phyloP scores from a whole-genome alignment of 495 filamentous ascomycete species.

The Daldinia loculata region DNA sequence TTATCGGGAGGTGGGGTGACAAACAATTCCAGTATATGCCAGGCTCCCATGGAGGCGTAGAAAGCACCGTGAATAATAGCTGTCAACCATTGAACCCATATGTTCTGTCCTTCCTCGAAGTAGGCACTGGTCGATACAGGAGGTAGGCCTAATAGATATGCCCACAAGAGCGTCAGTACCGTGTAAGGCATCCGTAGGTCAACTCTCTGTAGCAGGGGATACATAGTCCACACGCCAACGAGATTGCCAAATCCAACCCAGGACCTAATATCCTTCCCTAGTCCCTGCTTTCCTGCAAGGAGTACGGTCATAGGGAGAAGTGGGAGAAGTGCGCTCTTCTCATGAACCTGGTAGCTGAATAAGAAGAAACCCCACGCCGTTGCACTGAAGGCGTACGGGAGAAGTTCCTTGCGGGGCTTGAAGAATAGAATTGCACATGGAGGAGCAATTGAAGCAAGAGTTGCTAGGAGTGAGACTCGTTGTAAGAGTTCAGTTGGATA shows the following conservation, averaged over 20 bases:
- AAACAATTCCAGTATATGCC: conserved; percentile 80
- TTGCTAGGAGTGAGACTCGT: conserved; percentile 77
- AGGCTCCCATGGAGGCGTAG: conserved; percentile 77
- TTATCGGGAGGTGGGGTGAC: conserved; percentile 73
- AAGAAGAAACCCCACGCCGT: conserved; percentile 97
- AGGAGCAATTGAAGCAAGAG: conserved; percentile 75
- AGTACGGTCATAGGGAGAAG: conserved; percentile 91
- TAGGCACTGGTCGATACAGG: conserved; percentile 77
- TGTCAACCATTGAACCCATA: conserved; percentile 60
- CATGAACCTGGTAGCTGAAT: conserved; percentile 96
- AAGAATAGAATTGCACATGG: conserved; percentile 82
- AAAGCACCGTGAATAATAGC: conserved; percentile 75
- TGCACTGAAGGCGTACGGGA: conserved; percentile 80
- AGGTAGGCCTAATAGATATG: conserved; percentile 86
- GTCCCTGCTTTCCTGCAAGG: conserved; percentile 76
- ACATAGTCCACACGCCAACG: conserved; percentile 92
- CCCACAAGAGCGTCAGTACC: conserved; percentile 85
- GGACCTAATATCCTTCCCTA: conserved; percentile 76
- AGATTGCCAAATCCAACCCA: conserved; percentile 96
- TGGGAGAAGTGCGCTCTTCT: conserved; percentile 93
- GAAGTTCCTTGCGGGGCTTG: conserved; percentile 75
- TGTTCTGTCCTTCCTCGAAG: conserved; percentile 55
- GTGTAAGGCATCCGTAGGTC: conserved; percentile 84
- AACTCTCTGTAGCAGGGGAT: conserved; percentile 85
- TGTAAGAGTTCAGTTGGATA: conserved; percentile 75